These are phyloP conservation scores for Diplogelasinospora grovesii DNA, from an alignment of 495 filamentous ascomycete genomes.

Conservation along the genomic window DNA sequence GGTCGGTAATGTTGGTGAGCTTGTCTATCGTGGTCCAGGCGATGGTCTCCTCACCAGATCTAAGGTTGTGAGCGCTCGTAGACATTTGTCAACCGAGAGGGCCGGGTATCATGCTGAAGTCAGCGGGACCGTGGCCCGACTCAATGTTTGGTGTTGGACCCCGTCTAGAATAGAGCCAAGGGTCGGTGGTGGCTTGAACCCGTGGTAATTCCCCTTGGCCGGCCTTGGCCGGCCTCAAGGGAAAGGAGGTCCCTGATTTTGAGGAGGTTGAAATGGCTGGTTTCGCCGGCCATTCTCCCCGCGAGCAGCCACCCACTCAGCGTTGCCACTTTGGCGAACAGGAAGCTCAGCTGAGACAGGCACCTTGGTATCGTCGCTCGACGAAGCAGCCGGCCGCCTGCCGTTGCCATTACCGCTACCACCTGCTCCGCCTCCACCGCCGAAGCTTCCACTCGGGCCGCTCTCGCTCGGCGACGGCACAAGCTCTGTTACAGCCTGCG, in stretches of 20 bases:
- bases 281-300: slow-evolving; percentile 46
- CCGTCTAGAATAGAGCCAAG: not conserved
- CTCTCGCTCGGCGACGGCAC: slow-evolving; percentile 27
- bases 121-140: slow-evolving; percentile 11
- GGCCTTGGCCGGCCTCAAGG: slow-evolving; percentile 7
- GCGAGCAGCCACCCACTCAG: slow-evolving; percentile 58
- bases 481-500: slow-evolving; percentile 46
- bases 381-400: slow-evolving; percentile 4
- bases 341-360: slow-evolving; percentile 44
- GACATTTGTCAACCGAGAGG: too few relatives aligned
- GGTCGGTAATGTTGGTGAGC: not conserved
- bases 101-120: slow-evolving; percentile 16
- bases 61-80: too few relatives aligned
- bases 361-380: slow-evolving; percentile 40
- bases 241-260: slow-evolving; percentile 23
- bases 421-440: too few relatives aligned
- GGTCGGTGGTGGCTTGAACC: too few relatives aligned
- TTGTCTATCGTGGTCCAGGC: not conserved
- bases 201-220: too few relatives aligned
- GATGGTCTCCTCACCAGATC: too few relatives aligned
- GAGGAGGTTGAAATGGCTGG: slow-evolving; percentile 31
- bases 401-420: not conserved
- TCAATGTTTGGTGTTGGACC: not conserved
- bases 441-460: slow-evolving; percentile 14
- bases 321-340: slow-evolving; percentile 52